Evolutionary conservation across 23 red algal genomes (phyloP).

Genomic region (Cyanidium caldarium): DNA sequence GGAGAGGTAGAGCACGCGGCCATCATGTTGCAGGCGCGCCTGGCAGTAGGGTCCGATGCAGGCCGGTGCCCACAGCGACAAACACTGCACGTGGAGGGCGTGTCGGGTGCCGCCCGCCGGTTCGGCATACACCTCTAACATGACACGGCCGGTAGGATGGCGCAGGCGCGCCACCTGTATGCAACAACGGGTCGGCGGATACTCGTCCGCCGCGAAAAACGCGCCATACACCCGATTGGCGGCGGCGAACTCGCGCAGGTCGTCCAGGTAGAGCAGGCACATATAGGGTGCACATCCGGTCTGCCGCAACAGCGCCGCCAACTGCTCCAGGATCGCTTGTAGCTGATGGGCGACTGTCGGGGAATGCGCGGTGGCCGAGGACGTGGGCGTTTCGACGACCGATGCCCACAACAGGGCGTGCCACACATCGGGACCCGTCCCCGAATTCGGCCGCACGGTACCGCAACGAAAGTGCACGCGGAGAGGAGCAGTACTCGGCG

Average conservation of each 20-base stretch:
- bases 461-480: too few relatives aligned
- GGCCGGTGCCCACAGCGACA: conserved; percentile 91
- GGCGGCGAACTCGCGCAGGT: conserved; percentile 27
- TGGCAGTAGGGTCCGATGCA: conserved; percentile 97
- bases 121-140: conserved; percentile 39
- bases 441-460: too few relatives aligned
- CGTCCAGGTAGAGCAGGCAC: conserved; percentile 13
- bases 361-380: neutral
- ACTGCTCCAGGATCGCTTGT: neutral
- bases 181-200: conserved; percentile 46
- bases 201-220: conserved; percentile 27
- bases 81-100: conserved; percentile 64
- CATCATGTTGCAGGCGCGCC: conserved; percentile 14
- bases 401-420: neutral
- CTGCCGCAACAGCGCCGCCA: neutral
- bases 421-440: neutral
- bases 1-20: conserved; percentile 29
- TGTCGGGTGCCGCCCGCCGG: neutral
- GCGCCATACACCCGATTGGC: conserved; percentile 50
- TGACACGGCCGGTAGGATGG: conserved; percentile 1
- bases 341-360: neutral
- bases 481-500: too few relatives aligned
- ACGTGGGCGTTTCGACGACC: neutral
- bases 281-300: conserved; percentile 7
- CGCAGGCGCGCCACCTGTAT: conserved; percentile 21